Evolutionary conservation across 2,329 filamentous ascomycete genomes (phyloP).

Genomic region (Cladobotryum protrusum): DNA sequence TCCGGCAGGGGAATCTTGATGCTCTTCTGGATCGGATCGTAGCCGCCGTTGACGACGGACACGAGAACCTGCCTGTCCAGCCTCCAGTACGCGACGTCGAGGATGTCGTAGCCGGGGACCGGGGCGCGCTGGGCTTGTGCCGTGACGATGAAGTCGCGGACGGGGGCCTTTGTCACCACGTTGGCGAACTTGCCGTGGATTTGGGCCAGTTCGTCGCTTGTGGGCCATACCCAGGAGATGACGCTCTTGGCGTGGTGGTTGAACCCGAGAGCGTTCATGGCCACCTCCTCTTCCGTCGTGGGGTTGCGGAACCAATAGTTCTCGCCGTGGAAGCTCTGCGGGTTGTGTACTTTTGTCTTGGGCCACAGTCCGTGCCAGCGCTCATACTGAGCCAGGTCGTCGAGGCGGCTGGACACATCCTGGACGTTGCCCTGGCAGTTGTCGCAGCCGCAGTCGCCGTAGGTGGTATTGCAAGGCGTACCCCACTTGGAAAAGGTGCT

Average conservation of each 20-base stretch:
- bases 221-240: constrained; percentile 41
- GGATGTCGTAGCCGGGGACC: constrained; percentile 3
- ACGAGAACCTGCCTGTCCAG: constrained; percentile 14
- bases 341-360: constrained; percentile 38
- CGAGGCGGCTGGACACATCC: constrained; percentile 42
- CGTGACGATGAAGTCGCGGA: constrained; percentile 34
- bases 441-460: constrained; percentile 59
- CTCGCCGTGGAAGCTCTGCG: constrained; percentile 43
- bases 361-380: constrained; percentile 36
- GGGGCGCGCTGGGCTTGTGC: constrained; percentile 18
- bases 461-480: constrained; percentile 51
- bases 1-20: constrained; percentile 14
- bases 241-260: constrained; percentile 40
- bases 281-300: constrained; percentile 35
- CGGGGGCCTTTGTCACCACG: constrained; percentile 31
- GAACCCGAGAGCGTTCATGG: constrained; percentile 39
- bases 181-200: constrained; percentile 34
- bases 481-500: constrained; percentile 48
- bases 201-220: constrained; percentile 28
- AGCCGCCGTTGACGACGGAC: constrained; percentile 20
- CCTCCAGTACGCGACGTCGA: constrained; percentile 21
- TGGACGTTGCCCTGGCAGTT: constrained; percentile 48
- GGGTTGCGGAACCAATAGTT: constrained; percentile 43
- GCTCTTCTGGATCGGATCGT: constrained; percentile 11
- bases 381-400: constrained; percentile 34